Evolutionary conservation across 306 rosid genomes (phyloP), one percentile per base, ranked within the genome.

Genomic region (Corylus heterophylla): DNA sequence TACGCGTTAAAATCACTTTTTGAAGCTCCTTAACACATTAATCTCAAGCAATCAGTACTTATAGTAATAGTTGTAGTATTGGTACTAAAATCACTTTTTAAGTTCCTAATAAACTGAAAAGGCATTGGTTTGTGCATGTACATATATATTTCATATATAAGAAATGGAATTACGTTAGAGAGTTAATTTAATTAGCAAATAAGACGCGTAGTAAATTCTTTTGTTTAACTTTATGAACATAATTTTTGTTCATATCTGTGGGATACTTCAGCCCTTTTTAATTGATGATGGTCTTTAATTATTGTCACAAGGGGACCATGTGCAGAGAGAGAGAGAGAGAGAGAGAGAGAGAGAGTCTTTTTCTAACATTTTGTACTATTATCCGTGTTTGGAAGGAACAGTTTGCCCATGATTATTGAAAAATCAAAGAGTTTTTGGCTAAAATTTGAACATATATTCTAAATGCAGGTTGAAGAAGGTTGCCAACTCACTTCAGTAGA

Each of bases 381-480:
- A 67, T 18, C 73, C 62, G 3, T 78, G 51, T 69, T 74, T 78
- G 74, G 79, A 73, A 29, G 63, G 62, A 25, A 44, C 63, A 56
- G 4, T 58, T 11, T 59, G 77, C 39, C 27, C 73, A 48, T 12
- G 18, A 27, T 54, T 18, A 50, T 18, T 27, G 51, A 48, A 50
- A 74, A 29, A 31, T 48, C 5, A 49, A 62, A 18, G 78, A 55
- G 27, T 35, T 51, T 64, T 59, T 77, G 44, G 71, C 76, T 86
- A 49, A 84, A 71, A 58, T 73, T 25, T 12, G 55, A 74, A 20
- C 20, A 8, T 22, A 22, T 22, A 22, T 69, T 61, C 13, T 16
- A 18, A 48, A 48, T 90, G 78, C 85, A 93, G 98, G 92, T 93
- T 77, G 98, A 93, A 81, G 98, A 93, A 84, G 97, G 89, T 70